Evolutionary conservation across 805 yeast species (phyloP).

Genomic region (fission yeast (Schizosaccharomyces pombe)): ASM294v3 CU329670.1:4863001-4863500

Average conservation of each 20-base stretch:
- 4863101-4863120: slow-evolving; percentile 72
- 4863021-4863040: slow-evolving; percentile 67
- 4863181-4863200: not conserved
- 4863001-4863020: slow-evolving; percentile 68
- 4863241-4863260: slow-evolving; percentile 72
- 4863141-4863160: slow-evolving; percentile 24
- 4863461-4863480: not conserved
- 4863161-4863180: not conserved
- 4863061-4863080: slow-evolving; percentile 81
- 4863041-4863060: slow-evolving; percentile 77
- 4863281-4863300: slow-evolving; percentile 68
- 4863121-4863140: slow-evolving; percentile 93
- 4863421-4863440: slow-evolving; percentile 19
- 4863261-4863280: slow-evolving; percentile 91
- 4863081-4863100: slow-evolving; percentile 81
- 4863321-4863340: slow-evolving; percentile 63
- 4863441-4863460: not conserved
- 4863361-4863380: slow-evolving; percentile 70
- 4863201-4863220: not conserved
- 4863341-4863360: slow-evolving; percentile 70
- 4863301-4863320: slow-evolving; percentile 75
- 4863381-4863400: slow-evolving; percentile 71
- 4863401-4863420: slow-evolving; percentile 74
- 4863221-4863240: slow-evolving; percentile 22
- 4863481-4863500: not conserved